Evolutionary conservation across 2,329 filamentous ascomycete species (phyloP), one percentile per base, ranked within the genome.

Genomic region (Diplodia sapinea): DNA sequence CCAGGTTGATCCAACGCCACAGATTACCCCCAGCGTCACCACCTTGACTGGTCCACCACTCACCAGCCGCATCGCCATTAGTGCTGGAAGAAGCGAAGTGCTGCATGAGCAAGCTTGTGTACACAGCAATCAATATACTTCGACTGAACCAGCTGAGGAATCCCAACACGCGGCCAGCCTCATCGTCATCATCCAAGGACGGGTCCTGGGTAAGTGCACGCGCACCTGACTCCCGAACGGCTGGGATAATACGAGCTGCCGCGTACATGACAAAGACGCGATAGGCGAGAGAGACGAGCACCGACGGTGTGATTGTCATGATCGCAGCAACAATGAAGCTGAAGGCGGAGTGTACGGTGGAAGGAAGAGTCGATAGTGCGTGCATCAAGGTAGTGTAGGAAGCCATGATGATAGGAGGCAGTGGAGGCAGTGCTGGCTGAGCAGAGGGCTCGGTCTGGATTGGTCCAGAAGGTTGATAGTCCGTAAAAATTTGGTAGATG

Each of bases 401-500:
- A 5, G 94, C 95, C 94, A 98, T 98, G 78, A 99, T 94, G 71
- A 98, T 93, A 0, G 95, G 95, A 15, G 95, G 95, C 52, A 99
- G 85, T n/a, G 95, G 95, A 49, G 95, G 95, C 70, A 98, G 95
- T 31, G 96, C 94, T n/a, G 91, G 89, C 69, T 96, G 91, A 15
- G 86, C 76, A 15, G 85, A 81, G 56, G 85, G 85, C 4, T 84
- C 79, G 17, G 79, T 77, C 36, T 88, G 85, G 38, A 85, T 82
- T 15, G 79, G 88, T 20, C 86, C 79, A 4, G 91, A 94, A 3
- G 95, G 93, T 72, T 94, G 88, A 80, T 98, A 98, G 80, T 99
- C 95, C 74, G 95, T 99, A 79, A 98, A 98, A 79, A 98, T 98
- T 79, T 99, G 95, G 82, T 98, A 99, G 76, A 98, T 91, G 82